Percentiles rank a stretch among this genome's conserved stretches.
phyloP scores from a whole-genome alignment of 2,329 filamentous ascomycete species.

The Monilinia laxa region DNA sequence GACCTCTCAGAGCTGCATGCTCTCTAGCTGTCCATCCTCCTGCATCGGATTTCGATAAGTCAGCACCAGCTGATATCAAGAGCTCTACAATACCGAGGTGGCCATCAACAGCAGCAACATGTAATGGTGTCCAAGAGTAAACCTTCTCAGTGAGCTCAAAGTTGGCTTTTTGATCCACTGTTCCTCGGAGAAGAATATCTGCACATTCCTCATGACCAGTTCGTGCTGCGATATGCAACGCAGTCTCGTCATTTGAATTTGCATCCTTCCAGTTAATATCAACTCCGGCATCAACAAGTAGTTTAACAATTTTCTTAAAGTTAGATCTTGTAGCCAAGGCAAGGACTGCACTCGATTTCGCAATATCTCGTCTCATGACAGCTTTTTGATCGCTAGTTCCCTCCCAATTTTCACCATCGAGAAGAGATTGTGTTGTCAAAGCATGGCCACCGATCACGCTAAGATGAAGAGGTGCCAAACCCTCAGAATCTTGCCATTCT shows the following conservation, averaged over 20 bases:
- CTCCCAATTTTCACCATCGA: constrained; percentile 78
- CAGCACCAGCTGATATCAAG: constrained; percentile 74
- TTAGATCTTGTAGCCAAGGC: constrained; percentile 87
- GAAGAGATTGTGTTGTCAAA: constrained; percentile 75
- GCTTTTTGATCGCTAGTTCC: constrained; percentile 60
- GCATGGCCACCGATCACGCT: constrained; percentile 90
- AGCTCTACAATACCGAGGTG: constrained; percentile 72
- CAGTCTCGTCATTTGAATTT: constrained; percentile 72
- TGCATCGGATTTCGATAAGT: constrained; percentile 71
- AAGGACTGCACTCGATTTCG: constrained; percentile 84
- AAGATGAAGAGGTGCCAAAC: constrained; percentile 86
- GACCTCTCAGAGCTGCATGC: constrained; percentile 85
- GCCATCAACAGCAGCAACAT: constrained; percentile 88
- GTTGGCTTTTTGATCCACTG: constrained; percentile 67
- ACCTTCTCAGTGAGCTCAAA: constrained; percentile 77
- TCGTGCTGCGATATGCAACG: constrained; percentile 85
- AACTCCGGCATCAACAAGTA: constrained; percentile 85
- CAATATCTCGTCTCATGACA: constrained; percentile 65
- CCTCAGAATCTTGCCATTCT: constrained; percentile 90
- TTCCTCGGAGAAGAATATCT: constrained; percentile 70
- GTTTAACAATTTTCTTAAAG: constrained; percentile 77
- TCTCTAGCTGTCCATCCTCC: constrained; percentile 95
- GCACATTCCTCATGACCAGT: constrained; percentile 84
- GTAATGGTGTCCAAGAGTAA: constrained; percentile 93
- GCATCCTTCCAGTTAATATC: constrained; percentile 93